phyloP scores from a whole-genome alignment of 108 stramenopile species.

The Bacterosira constricta region DNA sequence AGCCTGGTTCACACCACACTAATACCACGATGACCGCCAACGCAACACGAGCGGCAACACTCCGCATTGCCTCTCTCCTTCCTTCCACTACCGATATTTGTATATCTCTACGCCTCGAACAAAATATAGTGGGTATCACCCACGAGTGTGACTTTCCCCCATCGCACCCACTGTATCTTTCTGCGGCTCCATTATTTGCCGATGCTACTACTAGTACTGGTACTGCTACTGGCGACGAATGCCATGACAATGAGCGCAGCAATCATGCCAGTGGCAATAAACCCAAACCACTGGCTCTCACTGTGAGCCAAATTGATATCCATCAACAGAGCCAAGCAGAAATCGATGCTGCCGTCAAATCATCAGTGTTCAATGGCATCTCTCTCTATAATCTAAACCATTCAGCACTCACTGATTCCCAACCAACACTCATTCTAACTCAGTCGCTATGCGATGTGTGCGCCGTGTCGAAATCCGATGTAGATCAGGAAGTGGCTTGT shows the following conservation, averaged over 20 bases:
- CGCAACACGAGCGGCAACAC: slow-evolving; percentile 3
- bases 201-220: slow-evolving; percentile 10
- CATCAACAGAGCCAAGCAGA: slow-evolving; percentile 34
- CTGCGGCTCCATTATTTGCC: slow-evolving; percentile 27
- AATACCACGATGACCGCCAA: not conserved
- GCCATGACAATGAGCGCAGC: not conserved
- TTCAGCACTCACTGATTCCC: slow-evolving; percentile 33
- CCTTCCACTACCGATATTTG: slow-evolving; percentile 85
- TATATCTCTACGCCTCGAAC: slow-evolving; percentile 61
- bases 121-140: slow-evolving; percentile 72
- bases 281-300: slow-evolving; percentile 28
- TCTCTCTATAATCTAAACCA: slow-evolving; percentile 28
- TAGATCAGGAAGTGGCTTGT: slow-evolving; percentile 33
- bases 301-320: slow-evolving; percentile 46
- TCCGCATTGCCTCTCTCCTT: slow-evolving; percentile 72
- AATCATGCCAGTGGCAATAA: not conserved
- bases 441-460: slow-evolving; percentile 91
- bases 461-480: slow-evolving; percentile 68
- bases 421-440: slow-evolving; percentile 82
- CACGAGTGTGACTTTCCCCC: slow-evolving; percentile 68
- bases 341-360: slow-evolving; percentile 57
- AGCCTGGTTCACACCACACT: too few relatives aligned
- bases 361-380: slow-evolving; percentile 45
- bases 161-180: slow-evolving; percentile 39
- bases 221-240: slow-evolving; percentile 2